phyloP scores from a whole-genome alignment of 805 yeast genomes.

The Wickerhamiella hasegawae region DNA sequence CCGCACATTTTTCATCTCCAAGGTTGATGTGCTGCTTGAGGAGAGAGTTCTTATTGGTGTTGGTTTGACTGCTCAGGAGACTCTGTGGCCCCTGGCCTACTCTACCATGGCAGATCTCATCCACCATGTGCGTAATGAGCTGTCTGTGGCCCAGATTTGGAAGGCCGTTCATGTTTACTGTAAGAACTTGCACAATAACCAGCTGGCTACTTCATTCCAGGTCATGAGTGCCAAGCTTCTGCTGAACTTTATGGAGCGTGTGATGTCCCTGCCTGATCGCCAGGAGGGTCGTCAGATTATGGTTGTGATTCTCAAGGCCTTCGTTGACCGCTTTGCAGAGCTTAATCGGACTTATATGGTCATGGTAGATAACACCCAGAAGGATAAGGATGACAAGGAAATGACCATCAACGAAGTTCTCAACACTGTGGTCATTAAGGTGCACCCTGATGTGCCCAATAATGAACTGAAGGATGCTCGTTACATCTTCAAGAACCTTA shows the following conservation, averaged over 20 bases:
- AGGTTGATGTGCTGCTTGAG: slow-evolving; percentile 70
- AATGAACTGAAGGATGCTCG: slow-evolving; percentile 81
- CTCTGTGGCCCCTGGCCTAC: slow-evolving; percentile 83
- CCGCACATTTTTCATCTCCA: slow-evolving; percentile 65
- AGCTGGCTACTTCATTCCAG: slow-evolving; percentile 78
- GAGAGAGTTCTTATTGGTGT: slow-evolving; percentile 81
- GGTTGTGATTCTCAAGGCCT: slow-evolving; percentile 75
- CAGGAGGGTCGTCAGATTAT: slow-evolving; percentile 71
- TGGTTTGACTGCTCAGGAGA: slow-evolving; percentile 82
- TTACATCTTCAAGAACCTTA: slow-evolving; percentile 68
- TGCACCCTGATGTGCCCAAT: slow-evolving; percentile 32
- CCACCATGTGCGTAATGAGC: slow-evolving; percentile 75
- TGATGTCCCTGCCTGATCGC: slow-evolving; percentile 65
- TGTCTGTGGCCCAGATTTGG: slow-evolving; percentile 72
- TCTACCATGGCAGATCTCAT: slow-evolving; percentile 91
- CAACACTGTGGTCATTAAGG: slow-evolving; percentile 40
- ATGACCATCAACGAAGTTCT: slow-evolving; percentile 25
- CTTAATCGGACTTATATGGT: slow-evolving; percentile 47
- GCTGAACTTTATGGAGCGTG: slow-evolving; percentile 75
- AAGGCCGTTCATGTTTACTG: slow-evolving; percentile 75
- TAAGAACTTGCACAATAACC: slow-evolving; percentile 59
- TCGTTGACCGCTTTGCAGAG: slow-evolving; percentile 63
- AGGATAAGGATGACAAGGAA: slow-evolving; percentile 12
- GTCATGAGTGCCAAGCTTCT: slow-evolving; percentile 90
- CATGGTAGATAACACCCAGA: slow-evolving; percentile 26